Evolutionary conservation across 108 stramenopile genomes (phyloP).

Genomic region (Skeletonema tropicum): DNA sequence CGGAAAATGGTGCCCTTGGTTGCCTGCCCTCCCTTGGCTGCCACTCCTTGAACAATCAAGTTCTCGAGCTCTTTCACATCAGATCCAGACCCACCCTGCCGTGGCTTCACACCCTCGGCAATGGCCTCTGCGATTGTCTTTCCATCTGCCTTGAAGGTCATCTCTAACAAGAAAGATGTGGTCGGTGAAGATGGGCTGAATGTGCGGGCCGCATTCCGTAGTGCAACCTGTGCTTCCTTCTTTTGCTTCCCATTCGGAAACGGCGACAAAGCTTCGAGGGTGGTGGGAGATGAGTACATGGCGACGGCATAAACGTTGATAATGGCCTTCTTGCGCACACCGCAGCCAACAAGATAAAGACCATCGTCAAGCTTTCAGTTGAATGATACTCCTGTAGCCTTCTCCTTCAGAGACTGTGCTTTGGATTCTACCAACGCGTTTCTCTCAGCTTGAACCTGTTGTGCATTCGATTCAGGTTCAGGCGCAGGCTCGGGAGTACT

Average conservation of each 20-base stretch:
- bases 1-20: slow-evolving; percentile 36
- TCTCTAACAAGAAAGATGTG: slow-evolving; percentile 34
- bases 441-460: too few species aligned
- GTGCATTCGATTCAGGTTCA: too few species aligned
- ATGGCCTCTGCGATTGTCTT: slow-evolving; percentile 37
- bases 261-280: slow-evolving; percentile 19
- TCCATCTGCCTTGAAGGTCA: slow-evolving; percentile 33
- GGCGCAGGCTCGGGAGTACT: too few species aligned
- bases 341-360: slow-evolving; percentile 29
- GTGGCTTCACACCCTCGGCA: slow-evolving; percentile 38
- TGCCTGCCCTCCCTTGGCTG: slow-evolving; percentile 28
- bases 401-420: slow-evolving; percentile 57
- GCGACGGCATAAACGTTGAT: slow-evolving; percentile 39
- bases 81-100: slow-evolving; percentile 11
- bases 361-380: slow-evolving; percentile 27
- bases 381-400: slow-evolving; percentile 21
- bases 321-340: slow-evolving; percentile 35
- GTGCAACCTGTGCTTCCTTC: slow-evolving; percentile 29
- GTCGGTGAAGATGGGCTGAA: slow-evolving; percentile 16
- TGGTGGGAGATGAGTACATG: slow-evolving; percentile 25
- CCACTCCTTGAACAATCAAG: slow-evolving; percentile 34
- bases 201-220: slow-evolving; percentile 23
- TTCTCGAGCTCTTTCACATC: slow-evolving; percentile 26
- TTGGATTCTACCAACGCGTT: neutral
- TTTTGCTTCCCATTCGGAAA: slow-evolving; percentile 13